Evolutionary conservation across 306 rosid genomes (phyloP).

Genomic region (Trifolium pratense): DNA sequence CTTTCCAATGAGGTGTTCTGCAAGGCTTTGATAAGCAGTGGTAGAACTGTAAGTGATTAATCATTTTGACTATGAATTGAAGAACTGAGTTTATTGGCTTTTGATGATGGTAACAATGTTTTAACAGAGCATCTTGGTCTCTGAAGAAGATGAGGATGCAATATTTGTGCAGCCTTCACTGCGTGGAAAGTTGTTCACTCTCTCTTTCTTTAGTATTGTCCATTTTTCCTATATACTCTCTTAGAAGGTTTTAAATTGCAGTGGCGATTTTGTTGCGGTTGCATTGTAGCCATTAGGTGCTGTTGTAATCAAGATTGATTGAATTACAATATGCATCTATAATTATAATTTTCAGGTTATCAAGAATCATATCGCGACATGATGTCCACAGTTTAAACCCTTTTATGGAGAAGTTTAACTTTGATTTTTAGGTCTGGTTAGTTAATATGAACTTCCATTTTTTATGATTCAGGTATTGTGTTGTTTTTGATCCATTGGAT

Average conservation of each 20-base stretch:
- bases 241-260: slow-evolving; percentile 24
- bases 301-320: slow-evolving; percentile 11
- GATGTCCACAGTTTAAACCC: slow-evolving; percentile 22
- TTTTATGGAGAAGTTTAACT: background rate
- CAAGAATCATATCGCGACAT: background rate
- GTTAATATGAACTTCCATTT: background rate
- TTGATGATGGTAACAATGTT: slow-evolving; percentile 41
- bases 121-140: slow-evolving; percentile 83
- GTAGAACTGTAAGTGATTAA: slow-evolving; percentile 77
- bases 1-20: slow-evolving; percentile 93
- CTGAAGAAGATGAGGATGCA: slow-evolving; percentile 96
- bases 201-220: slow-evolving; percentile 30
- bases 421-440: slow-evolving; percentile 3
- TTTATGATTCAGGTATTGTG: slow-evolving; percentile 70
- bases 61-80: slow-evolving; percentile 7
- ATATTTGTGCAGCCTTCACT: slow-evolving; percentile 71
- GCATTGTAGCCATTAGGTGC: background rate
- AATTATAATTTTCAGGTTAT: background rate
- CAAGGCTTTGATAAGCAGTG: slow-evolving; percentile 92
- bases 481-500: slow-evolving; percentile 82
- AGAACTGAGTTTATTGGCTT: slow-evolving; percentile 14
- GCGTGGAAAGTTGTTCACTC: slow-evolving; percentile 54
- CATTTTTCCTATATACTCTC: background rate
- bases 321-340: background rate
- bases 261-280: background rate